Evolutionary conservation across 768 basidiomycete genomes (phyloP), one percentile per base, ranked within the genome.

Genomic region (Calocera cornea): DNA sequence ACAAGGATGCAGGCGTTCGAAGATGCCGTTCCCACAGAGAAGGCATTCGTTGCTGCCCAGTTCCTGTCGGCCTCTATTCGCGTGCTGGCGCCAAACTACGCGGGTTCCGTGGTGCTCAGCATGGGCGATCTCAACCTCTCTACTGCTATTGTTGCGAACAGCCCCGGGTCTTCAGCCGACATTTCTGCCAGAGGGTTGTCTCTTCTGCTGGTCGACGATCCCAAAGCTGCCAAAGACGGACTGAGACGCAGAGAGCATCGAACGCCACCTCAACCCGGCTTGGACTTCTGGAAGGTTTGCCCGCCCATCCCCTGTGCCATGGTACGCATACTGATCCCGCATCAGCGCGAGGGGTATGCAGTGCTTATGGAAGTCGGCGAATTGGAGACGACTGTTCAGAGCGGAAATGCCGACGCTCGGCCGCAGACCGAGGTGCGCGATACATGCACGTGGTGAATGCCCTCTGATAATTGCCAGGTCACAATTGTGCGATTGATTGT

Each of bases 21-120:
- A 75, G 83, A 92, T 27, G 93, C 97, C 14, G 85, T 93, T 17
- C 97, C 97, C 1, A 92, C 83, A 66, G 97, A 98, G 74, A 78
- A 88, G 47, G 97, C 93, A 5, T 79, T 80, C 12, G 76, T 97
- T 29, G 78, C 81, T n/a, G 68, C 95, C 36, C 83, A 81, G 69
- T 72, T 93, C 24, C 68, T 78, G 19, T 88, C 94, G 71, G 83
- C 86, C 11, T 89, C 90, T 0, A 71, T 90, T 12, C 85, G 86
- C 64, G 68, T 83, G 1, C 78, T 84, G 24, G 83, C 87, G 0
- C 83, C 83, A 0, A 82, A 74, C 0, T 78, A 87, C 71, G 79
- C 82, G 1, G 90, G 92, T 19, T 83, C 86, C 1, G 69, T 89
- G n/a, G 82, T 90, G 3, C 65, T 87, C 0, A 80, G 90, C 69